Percentiles rank a stretch among this genome's conserved stretches.
Evolutionary conservation across 2,329 filamentous ascomycete genomes (phyloP).

Genomic region (Penicillium psychrosexuale): DNA sequence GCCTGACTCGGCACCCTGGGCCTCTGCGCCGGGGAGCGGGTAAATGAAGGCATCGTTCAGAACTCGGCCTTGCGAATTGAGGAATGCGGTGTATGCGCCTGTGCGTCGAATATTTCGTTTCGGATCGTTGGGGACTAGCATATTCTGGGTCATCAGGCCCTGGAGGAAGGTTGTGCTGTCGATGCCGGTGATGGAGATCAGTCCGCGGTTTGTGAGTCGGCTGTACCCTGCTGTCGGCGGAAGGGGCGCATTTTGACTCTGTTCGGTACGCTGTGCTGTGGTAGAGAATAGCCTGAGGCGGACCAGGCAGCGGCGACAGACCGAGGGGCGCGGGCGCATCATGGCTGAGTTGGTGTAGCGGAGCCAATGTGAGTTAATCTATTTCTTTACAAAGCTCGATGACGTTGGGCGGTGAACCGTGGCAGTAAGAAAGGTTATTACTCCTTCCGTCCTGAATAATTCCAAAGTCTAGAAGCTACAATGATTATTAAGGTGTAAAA

Average conservation of each 20-base stretch:
- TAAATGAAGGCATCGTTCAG: constrained; percentile 91
- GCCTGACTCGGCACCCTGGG: constrained; percentile 33
- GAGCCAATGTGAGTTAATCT: constrained; percentile 12
- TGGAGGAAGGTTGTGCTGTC: constrained; percentile 85
- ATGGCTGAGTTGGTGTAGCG: constrained; percentile 19
- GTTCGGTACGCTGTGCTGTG: constrained; percentile 13
- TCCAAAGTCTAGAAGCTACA: neutral
- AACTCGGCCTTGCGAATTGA: constrained; percentile 80
- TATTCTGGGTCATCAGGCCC: constrained; percentile 75
- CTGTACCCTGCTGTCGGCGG: constrained; percentile 48
- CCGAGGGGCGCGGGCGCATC: constrained; percentile 33
- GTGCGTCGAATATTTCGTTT: constrained; percentile 36
- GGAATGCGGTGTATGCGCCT: constrained; percentile 76
- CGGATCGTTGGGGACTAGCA: constrained; percentile 49
- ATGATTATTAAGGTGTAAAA: neutral
- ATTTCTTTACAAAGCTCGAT: constrained; percentile 27
- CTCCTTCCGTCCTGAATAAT: neutral
- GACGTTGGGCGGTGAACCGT: constrained; percentile 27
- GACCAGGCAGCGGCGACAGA: constrained; percentile 32
- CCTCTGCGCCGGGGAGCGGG: constrained; percentile 48
- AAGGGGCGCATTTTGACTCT: constrained; percentile 28
- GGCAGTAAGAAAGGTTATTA: constrained; percentile 24
- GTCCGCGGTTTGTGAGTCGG: constrained; percentile 65
- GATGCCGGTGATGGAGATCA: constrained; percentile 74
- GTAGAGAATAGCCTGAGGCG: constrained; percentile 32